phyloP scores from a whole-genome alignment of 176 grass and related monocot species.

The Oryza australiensis region DNA sequence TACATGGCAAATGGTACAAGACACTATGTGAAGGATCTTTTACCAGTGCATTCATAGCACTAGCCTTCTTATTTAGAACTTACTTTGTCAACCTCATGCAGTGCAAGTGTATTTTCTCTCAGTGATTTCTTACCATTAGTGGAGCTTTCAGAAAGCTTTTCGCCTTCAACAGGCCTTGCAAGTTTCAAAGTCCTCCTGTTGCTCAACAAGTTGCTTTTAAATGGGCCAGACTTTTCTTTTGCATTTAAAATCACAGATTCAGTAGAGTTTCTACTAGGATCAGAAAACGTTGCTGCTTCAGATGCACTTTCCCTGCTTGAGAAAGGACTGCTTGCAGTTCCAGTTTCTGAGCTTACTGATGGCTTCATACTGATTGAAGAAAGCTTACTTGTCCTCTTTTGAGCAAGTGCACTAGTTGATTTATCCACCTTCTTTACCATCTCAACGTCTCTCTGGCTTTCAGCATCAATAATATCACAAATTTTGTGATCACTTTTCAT shows the following conservation, averaged over 20 bases:
- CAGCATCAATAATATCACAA: slow-evolving; percentile 20
- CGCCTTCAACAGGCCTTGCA: slow-evolving; percentile 40
- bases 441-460: slow-evolving; percentile 26
- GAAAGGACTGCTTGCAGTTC: slow-evolving; percentile 20
- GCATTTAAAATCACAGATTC: slow-evolving; percentile 11
- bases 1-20: slow-evolving; percentile 56
- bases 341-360: slow-evolving; percentile 21
- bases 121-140: slow-evolving; percentile 25
- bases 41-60: slow-evolving; percentile 96
- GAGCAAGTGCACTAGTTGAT: slow-evolving; percentile 31
- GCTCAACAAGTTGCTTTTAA: slow-evolving; percentile 39
- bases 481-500: slow-evolving; percentile 16
- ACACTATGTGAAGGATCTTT: slow-evolving; percentile 13
- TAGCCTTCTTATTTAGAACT: slow-evolving; percentile 18
- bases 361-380: slow-evolving; percentile 29
- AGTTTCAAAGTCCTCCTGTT: slow-evolving; percentile 47
- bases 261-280: slow-evolving; percentile 21
- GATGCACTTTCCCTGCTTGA: slow-evolving; percentile 38
- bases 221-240: slow-evolving; percentile 33
- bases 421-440: slow-evolving; percentile 21
- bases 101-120: slow-evolving; percentile 5
- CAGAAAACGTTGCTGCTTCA: slow-evolving; percentile 29
- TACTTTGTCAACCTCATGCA: neutral
- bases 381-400: slow-evolving; percentile 52
- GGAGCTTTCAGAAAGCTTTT: slow-evolving; percentile 28